Evolutionary conservation across 192 early-diverging fungal genomes (phyloP).

Genomic region (Ambispora gerdemannii): DNA sequence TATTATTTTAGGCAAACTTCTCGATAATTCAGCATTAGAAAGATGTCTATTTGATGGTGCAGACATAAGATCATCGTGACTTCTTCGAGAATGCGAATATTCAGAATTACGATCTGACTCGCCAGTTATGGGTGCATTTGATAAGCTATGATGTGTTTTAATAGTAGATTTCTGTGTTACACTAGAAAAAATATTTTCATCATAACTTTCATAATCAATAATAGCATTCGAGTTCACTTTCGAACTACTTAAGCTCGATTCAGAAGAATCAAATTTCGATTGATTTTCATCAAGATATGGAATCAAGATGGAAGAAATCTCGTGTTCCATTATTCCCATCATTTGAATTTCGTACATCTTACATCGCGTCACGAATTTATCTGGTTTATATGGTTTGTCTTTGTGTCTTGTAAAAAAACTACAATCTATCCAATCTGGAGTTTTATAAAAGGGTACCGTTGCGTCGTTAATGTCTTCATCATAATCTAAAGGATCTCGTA

Average conservation of each 20-base stretch:
- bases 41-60: slow-evolving; percentile 15
- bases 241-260: no score
- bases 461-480: slow-evolving; percentile 40
- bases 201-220: slow-evolving; percentile 43
- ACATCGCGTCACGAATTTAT: slow-evolving; percentile 66
- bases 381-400: slow-evolving; percentile 41
- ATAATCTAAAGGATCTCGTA: slow-evolving; percentile 51
- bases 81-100: background rate
- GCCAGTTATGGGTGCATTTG: background rate
- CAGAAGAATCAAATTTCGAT: no score
- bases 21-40: slow-evolving; percentile 35
- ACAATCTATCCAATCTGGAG: slow-evolving; percentile 91
- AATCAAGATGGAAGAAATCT: slow-evolving; percentile 51
- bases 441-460: slow-evolving; percentile 55
- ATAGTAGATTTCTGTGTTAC: background rate
- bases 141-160: no score
- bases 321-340: slow-evolving; percentile 72
- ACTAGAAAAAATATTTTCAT: slow-evolving; percentile 38
- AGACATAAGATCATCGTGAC: slow-evolving; percentile 32
- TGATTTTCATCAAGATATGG: slow-evolving; percentile 47
- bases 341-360: slow-evolving; percentile 84
- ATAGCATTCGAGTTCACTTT: no score
- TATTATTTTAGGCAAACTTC: slow-evolving; percentile 38
- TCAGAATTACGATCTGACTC: background rate
- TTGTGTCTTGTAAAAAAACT: slow-evolving; percentile 74